Percentiles rank a stretch among this genome's conserved stretches.
phyloP scores from a whole-genome alignment of 257 asterid genomes.

The Phtheirospermum japonicum region DNA sequence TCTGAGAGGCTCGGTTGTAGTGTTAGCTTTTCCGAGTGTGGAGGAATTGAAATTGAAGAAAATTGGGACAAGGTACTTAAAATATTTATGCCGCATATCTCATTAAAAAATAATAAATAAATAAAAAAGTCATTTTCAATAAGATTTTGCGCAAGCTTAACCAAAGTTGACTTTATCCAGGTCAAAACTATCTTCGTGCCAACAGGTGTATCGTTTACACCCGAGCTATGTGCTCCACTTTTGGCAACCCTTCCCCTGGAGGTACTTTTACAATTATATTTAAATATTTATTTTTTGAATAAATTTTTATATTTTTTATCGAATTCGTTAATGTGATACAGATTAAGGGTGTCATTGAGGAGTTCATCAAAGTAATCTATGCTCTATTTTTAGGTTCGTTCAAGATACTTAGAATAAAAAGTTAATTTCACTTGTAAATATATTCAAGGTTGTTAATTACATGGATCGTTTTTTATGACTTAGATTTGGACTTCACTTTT shows the following conservation, averaged over 20 bases:
- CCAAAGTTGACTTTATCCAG: constrained; percentile 29
- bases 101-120: no score
- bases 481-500: constrained; percentile 93
- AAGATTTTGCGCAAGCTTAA: no score
- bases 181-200: constrained; percentile 73
- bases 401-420: constrained; percentile 3
- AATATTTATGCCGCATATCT: not conserved
- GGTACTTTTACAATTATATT: constrained; percentile 39
- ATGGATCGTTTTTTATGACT: constrained; percentile 11
- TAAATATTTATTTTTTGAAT: no score
- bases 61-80: constrained; percentile 86
- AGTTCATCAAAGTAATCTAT: constrained; percentile 62
- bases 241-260: constrained; percentile 88
- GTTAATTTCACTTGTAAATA: not conserved
- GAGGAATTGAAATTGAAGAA: constrained; percentile 93
- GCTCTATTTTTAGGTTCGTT: constrained; percentile 58
- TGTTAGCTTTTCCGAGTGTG: constrained; percentile 90
- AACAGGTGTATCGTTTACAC: constrained; percentile 59
- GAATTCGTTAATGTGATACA: constrained; percentile 29
- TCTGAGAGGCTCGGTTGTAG: constrained; percentile 92
- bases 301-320: not conserved
- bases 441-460: constrained; percentile 16
- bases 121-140: no score
- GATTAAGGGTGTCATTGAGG: constrained; percentile 81
- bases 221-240: constrained; percentile 81